These are phyloP conservation scores for Trichomonas vaginalis DNA, from an alignment of 208 protist species.

Conservation along the genomic window DNA sequence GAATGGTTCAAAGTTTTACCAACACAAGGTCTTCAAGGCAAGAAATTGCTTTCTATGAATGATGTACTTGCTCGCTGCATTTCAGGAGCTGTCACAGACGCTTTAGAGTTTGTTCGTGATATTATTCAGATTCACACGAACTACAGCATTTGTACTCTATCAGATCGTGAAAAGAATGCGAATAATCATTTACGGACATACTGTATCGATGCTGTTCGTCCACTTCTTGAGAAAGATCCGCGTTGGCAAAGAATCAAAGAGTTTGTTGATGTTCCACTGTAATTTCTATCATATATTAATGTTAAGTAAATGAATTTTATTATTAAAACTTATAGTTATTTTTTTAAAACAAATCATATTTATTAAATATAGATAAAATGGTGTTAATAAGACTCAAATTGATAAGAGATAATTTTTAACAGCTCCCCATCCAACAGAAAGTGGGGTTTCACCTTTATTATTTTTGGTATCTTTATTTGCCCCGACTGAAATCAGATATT, in stretches of 20 bases:
- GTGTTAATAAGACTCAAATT: too few species aligned
- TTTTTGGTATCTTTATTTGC: too few species aligned
- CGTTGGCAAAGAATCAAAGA: neutral
- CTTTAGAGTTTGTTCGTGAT: neutral
- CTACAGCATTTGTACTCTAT: neutral
- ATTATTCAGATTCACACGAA: neutral
- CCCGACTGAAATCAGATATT: too few species aligned
- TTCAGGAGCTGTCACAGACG: neutral
- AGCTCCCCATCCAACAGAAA: too few species aligned
- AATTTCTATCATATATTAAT: neutral
- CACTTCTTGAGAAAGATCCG: neutral
- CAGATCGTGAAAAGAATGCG: neutral
- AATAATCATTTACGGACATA: neutral
- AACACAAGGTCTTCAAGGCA: neutral
- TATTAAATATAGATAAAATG: too few species aligned
- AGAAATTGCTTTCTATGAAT: neutral
- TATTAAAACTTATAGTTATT: too few species aligned
- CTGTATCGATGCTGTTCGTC: neutral
- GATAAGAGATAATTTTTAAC: too few species aligned
- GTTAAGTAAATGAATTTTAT: too few species aligned
- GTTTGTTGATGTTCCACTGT: neutral
- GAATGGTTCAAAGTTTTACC: neutral
- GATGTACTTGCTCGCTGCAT: neutral
- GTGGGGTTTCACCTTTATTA: too few species aligned
- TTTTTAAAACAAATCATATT: too few species aligned